These are phyloP conservation scores for Fusarium gaditjirri DNA, from an alignment of 2,329 filamentous ascomycete genomes.

Conservation along the genomic window DNA sequence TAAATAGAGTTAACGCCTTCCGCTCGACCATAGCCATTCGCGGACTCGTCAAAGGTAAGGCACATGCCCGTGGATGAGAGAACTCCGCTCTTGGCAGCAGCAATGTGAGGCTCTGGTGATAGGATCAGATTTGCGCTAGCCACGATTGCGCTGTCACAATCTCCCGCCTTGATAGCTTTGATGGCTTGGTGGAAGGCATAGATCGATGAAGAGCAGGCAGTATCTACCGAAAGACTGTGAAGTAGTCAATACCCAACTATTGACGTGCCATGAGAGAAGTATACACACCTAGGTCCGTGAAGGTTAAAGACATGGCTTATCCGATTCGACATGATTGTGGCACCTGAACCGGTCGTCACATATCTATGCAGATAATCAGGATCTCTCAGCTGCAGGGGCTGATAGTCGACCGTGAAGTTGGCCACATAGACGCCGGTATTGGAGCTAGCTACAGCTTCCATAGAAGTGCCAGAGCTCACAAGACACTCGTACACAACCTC, in stretches of 20 bases:
- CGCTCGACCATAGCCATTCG: neutral
- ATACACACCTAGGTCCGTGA: neutral
- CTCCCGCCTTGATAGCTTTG: neutral
- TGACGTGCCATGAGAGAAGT: accelerated
- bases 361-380: neutral
- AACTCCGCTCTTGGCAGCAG: neutral
- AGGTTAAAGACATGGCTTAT: neutral
- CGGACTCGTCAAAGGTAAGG: neutral
- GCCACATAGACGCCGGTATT: neutral
- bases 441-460: neutral
- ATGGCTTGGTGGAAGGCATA: neutral
- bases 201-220: neutral
- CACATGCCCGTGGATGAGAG: neutral
- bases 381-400: neutral
- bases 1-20: neutral
- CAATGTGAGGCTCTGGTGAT: neutral
- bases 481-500: neutral
- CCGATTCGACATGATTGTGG: neutral
- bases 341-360: neutral
- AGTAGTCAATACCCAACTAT: accelerated
- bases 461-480: neutral
- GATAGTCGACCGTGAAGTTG: neutral
- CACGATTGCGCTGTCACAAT: neutral
- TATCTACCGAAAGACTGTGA: neutral
- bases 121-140: neutral